Conservation (phyloP, 1,284 basidiomycete genomes). For the Ustilago curta region DNA sequence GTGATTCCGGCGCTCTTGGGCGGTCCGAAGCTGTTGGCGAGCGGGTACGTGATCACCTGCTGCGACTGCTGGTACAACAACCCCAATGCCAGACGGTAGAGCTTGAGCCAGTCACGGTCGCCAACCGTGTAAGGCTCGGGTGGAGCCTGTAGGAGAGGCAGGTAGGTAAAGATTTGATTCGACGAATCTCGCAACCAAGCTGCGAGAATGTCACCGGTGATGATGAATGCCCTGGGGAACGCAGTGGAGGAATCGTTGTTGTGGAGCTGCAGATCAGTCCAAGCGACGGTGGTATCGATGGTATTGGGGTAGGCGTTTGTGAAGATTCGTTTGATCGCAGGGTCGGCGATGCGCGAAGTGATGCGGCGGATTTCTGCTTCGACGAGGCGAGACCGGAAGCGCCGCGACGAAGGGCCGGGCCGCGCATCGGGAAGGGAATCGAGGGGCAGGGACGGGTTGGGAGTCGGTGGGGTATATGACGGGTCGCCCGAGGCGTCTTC, state of each 20-base stretch:
- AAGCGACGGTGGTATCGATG: slow-evolving; percentile 56
- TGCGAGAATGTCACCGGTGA: slow-evolving; percentile 56
- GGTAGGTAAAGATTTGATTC: slow-evolving; percentile 53
- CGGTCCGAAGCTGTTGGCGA: slow-evolving; percentile 50
- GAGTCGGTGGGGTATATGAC: slow-evolving; percentile 21
- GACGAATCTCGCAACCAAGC: slow-evolving; percentile 53
- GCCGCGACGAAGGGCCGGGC: slow-evolving; percentile 17
- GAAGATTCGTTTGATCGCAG: slow-evolving; percentile 46
- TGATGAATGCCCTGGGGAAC: slow-evolving; percentile 52
- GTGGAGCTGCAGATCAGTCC: slow-evolving; percentile 49
- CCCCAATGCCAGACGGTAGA: slow-evolving; percentile 49
- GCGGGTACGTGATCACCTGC: slow-evolving; percentile 50
- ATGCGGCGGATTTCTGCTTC: slow-evolving; percentile 52
- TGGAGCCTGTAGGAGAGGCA: slow-evolving; percentile 30
- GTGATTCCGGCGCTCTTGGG: slow-evolving; percentile 47
- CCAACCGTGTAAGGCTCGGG: slow-evolving; percentile 26
- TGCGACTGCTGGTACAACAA: slow-evolving; percentile 53
- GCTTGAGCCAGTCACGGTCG: slow-evolving; percentile 48
- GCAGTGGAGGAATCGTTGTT: slow-evolving; percentile 31
- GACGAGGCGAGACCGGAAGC: slow-evolving; percentile 43
- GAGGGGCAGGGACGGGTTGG: slow-evolving; percentile 39
- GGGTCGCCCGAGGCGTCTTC: slow-evolving; percentile 52
- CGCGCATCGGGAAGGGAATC: slow-evolving; percentile 43
- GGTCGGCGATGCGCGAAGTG: slow-evolving; percentile 36
- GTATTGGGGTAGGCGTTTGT: slow-evolving; percentile 51